These are phyloP conservation scores for Apophysomyces elegans DNA, from an alignment of 371 early-diverging fungal genomes.

Conservation along the genomic window DNA sequence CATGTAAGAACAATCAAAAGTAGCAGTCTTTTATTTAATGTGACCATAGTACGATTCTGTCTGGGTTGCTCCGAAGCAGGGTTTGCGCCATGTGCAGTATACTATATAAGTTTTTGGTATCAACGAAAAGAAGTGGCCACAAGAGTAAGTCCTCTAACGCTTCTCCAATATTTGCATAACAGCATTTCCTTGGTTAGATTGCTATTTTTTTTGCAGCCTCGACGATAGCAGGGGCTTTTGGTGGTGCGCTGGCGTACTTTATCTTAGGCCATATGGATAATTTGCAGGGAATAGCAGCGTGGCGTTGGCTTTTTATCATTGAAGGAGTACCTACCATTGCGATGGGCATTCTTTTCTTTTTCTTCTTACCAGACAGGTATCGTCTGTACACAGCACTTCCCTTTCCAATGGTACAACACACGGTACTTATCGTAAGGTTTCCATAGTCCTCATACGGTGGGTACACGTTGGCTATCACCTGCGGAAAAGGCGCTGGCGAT, in stretches of 20 bases:
- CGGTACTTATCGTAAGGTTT: too few species aligned
- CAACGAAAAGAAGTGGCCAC: slow-evolving; percentile 16
- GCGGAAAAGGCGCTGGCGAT: slow-evolving; percentile 21
- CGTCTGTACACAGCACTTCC: too few species aligned
- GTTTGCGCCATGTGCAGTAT: slow-evolving; percentile 14
- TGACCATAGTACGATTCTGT: slow-evolving; percentile 12
- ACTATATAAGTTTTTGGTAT: slow-evolving; percentile 22
- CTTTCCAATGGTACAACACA: too few species aligned
- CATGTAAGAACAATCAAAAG: not conserved
- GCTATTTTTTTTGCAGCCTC: slow-evolving; percentile 24
- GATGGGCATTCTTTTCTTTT: slow-evolving; percentile 31
- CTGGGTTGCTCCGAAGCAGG: slow-evolving; percentile 19
- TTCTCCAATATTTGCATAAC: not conserved
- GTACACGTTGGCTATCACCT: slow-evolving; percentile 15
- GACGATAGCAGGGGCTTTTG: slow-evolving; percentile 33
- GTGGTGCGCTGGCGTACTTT: slow-evolving; percentile 23
- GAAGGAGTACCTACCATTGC: slow-evolving; percentile 49
- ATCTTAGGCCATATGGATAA: slow-evolving; percentile 19
- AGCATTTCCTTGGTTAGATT: not conserved
- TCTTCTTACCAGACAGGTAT: slow-evolving; percentile 21
- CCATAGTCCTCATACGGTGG: slow-evolving; percentile 15
- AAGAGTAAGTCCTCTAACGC: slow-evolving; percentile 7
- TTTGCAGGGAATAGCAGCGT: slow-evolving; percentile 18
- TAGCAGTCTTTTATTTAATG: not conserved
- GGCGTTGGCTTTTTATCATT: slow-evolving; percentile 46